phyloP scores from a whole-genome alignment of 2,329 filamentous ascomycete species.

The Anthostomella pinea region DNA sequence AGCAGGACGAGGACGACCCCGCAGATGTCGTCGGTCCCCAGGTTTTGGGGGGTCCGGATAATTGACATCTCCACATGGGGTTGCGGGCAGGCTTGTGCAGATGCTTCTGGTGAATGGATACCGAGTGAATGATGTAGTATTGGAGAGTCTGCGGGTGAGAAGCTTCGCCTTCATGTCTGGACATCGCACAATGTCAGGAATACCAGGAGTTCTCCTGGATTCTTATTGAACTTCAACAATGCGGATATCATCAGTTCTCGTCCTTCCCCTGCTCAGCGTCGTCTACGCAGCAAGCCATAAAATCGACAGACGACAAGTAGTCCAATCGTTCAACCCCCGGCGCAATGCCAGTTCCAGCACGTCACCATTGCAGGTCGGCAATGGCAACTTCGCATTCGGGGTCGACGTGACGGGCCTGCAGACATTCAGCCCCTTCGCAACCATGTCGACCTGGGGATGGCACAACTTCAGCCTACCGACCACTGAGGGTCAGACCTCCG shows the following conservation, averaged over 20 bases:
- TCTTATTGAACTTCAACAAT: slow-evolving; percentile 1
- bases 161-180: no score
- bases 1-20: slow-evolving; percentile 21
- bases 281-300: slow-evolving; percentile 7
- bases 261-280: slow-evolving; percentile 3
- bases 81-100: slow-evolving; percentile 4
- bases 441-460: slow-evolving; percentile 48
- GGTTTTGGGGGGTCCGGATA: slow-evolving; percentile 16
- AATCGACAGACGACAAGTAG: slow-evolving; percentile 34
- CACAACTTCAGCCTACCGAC: slow-evolving; percentile 47
- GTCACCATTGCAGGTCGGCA: slow-evolving; percentile 51
- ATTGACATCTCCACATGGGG: slow-evolving; percentile 15
- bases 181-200: no score
- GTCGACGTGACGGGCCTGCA: slow-evolving; percentile 46
- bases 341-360: slow-evolving; percentile 46
- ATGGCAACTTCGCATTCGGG: slow-evolving; percentile 48
- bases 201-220: no score
- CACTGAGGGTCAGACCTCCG: slow-evolving; percentile 35
- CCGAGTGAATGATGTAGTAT: neutral
- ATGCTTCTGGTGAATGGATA: neutral
- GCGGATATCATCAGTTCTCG: slow-evolving; percentile 5
- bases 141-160: no score
- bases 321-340: slow-evolving; percentile 43
- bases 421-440: slow-evolving; percentile 45
- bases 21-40: slow-evolving; percentile 21